Evolutionary conservation across 441 rosid genomes (phyloP).

Genomic region (Hura crepitans): DNA sequence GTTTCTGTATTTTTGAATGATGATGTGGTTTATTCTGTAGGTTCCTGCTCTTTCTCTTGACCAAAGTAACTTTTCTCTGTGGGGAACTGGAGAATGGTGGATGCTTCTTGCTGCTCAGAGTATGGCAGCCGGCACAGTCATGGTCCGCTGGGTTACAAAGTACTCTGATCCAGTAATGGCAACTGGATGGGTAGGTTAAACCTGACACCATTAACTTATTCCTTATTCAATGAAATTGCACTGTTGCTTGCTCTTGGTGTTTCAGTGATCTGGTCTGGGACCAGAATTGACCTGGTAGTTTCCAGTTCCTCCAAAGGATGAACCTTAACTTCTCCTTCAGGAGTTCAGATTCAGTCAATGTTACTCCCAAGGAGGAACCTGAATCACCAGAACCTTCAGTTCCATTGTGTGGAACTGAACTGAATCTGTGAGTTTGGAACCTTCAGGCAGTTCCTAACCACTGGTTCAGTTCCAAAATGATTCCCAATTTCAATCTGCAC

Average conservation of each 20-base stretch:
- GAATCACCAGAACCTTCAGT: background rate
- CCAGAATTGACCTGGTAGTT: background rate
- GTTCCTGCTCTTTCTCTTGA: conserved; percentile 59
- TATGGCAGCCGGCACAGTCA: conserved; percentile 89
- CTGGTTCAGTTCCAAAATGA: no score
- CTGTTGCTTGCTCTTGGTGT: background rate
- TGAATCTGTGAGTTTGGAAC: no score
- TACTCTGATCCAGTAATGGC: conserved; percentile 94
- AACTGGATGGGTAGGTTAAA: conserved; percentile 79
- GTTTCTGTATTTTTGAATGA: background rate
- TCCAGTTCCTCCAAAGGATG: background rate
- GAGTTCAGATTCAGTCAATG: background rate
- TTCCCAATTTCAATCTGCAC: no score
- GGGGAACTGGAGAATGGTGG: conserved; percentile 99
- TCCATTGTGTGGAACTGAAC: background rate
- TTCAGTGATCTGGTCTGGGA: background rate
- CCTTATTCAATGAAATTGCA: background rate
- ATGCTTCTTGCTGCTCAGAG: conserved; percentile 98
- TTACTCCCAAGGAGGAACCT: background rate
- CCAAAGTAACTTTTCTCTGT: conserved; percentile 51
- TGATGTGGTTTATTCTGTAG: conserved; percentile 32
- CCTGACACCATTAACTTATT: background rate
- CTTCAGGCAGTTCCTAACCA: no score
- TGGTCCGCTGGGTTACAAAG: conserved; percentile 91
- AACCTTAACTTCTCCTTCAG: background rate